Evolutionary conservation across 1,139 yeast species (phyloP), one percentile per base, ranked within the genome.

Genomic region (Blastobotrys raffinosifermentans): DNA sequence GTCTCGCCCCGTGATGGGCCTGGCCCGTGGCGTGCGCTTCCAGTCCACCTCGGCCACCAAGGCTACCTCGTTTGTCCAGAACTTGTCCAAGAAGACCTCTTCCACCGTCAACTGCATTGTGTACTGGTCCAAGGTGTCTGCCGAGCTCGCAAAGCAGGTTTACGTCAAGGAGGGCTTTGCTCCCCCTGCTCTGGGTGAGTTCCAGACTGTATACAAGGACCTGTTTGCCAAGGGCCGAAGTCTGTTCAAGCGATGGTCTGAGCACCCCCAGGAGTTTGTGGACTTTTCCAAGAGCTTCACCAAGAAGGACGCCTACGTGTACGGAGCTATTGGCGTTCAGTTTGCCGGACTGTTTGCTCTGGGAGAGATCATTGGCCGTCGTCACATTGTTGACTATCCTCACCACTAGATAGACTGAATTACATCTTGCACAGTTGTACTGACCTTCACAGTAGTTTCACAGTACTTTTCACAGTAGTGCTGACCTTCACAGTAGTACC

Each of bases 331-430:
- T 63, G 79, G 80, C 52, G 69, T 87, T 51, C 98, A 91, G 67
- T 69, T 91, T 46, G 71, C 85, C 51, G 99, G 96, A 47, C 75
- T 87, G 64, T 91, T 87, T 67, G 80, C 96, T 20, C 72, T 91
- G 37, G 99, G 99, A 60, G 98, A 91, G 73, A 79, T 89, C 53
- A 75, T 91, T 58, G 99, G 99, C 58, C 87, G 98, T 75, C 84
- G 98, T 72, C 58, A 81, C 59, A 55, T 87, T 46, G 80, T 85
- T 58, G 96, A 96, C 51, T 87, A 87, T 74, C 84, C 85, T 44
- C 41, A 46, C 35, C 43, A 41, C 34, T 41, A 38, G 32, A 32
- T 18, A 18, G n/a, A n/a, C n/a, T n/a, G 25, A 13, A n/a, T 14
- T n/a, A 14, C 4, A 19, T 11, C 11, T 9, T 19, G 13, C 26